These are phyloP conservation scores for Aspergillus indologenus DNA, from an alignment of 495 filamentous ascomycete genomes.

Conservation along the genomic window DNA sequence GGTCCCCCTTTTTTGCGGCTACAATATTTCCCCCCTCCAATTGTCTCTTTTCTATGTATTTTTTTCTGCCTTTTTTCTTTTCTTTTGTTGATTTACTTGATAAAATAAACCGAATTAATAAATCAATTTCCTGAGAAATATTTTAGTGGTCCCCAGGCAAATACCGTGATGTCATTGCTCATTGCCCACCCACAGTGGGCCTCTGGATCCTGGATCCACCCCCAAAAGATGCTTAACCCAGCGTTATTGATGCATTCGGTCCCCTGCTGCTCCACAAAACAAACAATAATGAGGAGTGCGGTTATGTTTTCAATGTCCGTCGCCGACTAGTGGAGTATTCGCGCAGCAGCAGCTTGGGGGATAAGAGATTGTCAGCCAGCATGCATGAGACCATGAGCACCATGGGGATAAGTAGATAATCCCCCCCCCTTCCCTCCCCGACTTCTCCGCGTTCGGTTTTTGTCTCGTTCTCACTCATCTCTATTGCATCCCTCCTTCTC, in stretches of 20 bases:
- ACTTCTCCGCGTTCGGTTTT: constrained; percentile 17
- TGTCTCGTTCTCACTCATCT: constrained; percentile 16
- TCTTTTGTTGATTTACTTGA: constrained; percentile 4
- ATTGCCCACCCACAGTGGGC: constrained; percentile 8
- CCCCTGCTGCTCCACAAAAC: constrained; percentile 16
- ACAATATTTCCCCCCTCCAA: neutral
- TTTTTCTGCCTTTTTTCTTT: neutral
- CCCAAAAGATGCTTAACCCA: constrained; percentile 31
- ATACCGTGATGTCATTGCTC: constrained; percentile 15
- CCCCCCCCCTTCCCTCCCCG: constrained; percentile 20
- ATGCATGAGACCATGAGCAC: constrained; percentile 8
- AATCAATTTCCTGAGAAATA: neutral
- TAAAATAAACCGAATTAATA: neutral
- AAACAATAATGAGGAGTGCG: constrained; percentile 20
- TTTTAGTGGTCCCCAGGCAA: neutral
- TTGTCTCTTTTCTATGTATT: constrained; percentile 4
- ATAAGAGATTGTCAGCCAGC: constrained; percentile 8
- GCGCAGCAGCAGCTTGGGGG: constrained; percentile 9
- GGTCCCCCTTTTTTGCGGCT: constrained; percentile 1
- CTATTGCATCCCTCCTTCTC: constrained; percentile 7
- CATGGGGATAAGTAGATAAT: constrained; percentile 22
- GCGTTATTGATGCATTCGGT: constrained; percentile 35
- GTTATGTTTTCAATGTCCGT: constrained; percentile 2
- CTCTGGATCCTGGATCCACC: constrained; percentile 2
- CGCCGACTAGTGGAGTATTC: neutral